A percentile compares a stretch with the other conserved stretches of the same genome.
phyloP scores from a whole-genome alignment of 805 yeast species.

The Priceomyces castillae region DNA sequence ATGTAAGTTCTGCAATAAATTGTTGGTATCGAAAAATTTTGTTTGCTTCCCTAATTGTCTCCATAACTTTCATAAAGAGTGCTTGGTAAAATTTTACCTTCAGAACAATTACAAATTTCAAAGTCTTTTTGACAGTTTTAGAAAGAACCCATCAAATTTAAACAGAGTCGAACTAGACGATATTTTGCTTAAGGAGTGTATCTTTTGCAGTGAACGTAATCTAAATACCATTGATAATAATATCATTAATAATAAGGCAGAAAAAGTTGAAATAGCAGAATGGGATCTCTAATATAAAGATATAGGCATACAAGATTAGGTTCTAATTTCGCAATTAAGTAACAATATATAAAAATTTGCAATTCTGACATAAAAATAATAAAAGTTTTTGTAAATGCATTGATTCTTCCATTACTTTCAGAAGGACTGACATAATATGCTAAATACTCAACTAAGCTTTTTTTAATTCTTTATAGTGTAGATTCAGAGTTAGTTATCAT shows the following conservation, averaged over 20 bases:
- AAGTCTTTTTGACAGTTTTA: conserved; percentile 56
- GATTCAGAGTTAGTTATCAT: too few species aligned
- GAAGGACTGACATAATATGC: too few species aligned
- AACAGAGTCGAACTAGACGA: conserved; percentile 54
- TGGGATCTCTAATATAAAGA: conserved; percentile 43
- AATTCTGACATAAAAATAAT: not conserved
- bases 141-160: conserved; percentile 38
- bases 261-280: conserved; percentile 37
- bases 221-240: conserved; percentile 69
- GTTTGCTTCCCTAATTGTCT: conserved; percentile 79
- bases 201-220: conserved; percentile 71
- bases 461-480: too few species aligned
- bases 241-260: conserved; percentile 37
- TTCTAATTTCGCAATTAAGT: too few species aligned
- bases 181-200: conserved; percentile 62
- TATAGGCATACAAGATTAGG: not conserved
- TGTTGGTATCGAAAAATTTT: conserved; percentile 71
- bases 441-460: too few species aligned
- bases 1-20: conserved; percentile 67
- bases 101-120: conserved; percentile 65
- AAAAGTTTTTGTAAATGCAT: not conserved
- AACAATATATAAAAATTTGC: not conserved
- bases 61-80: conserved; percentile 87
- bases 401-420: too few species aligned
- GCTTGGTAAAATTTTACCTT: conserved; percentile 63